Base-by-base conservation (phyloP, 176 grass and related monocot genomes). In the Bromus sterilis region DNA sequence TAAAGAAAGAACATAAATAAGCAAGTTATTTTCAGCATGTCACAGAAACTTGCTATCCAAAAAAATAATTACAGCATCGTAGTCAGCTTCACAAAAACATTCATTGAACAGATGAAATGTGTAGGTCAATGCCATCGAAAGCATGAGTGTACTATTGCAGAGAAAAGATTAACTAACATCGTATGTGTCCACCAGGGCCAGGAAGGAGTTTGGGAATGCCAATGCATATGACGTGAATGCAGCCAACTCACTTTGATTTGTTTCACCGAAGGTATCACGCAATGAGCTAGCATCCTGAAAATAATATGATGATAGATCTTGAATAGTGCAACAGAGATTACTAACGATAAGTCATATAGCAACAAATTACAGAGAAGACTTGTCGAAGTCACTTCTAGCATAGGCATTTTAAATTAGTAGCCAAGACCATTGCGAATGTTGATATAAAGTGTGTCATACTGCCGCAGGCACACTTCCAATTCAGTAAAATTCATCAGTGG, bases 141-240 rank as follows among this genome's bases (percentile, higher is more conserved):
- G 51, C 4, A 80, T 29, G 21, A 62, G 80, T 28, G 68, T 24
- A 76, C 10, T 69, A 64, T 11, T 78, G 44, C 56, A 56, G 57
- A 40, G 60, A 14, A 73, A 41, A 83, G 51, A 53, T 76, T 25
- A 79, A 86, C 92, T 89, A 86, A 98, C 95, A 88, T 98, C 92
- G 73, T 98, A 98, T 76, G 95, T 98, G 35, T 98, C 95, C 57
- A 98, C 95, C 55, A 98, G 87, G 57, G 95, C 95, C 61, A 95
- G 86, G 84, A 95, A 98, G 59, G 77, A 82, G 79, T 93, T 86
- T 78, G 95, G 95, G 89, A 98, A 98, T 67, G 95, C 95, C 90
- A 95, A 79, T 76, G 90, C 95, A 86, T 98, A 98, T 78, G 95
- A 95, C 11, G 95, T 93, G 79, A 98, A 98, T 57, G 95, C 95